A percentile compares a stretch with the other conserved stretches of the same genome.
Conservation (phyloP, 108 stramenopile species). For the Cyclostephanos tholiformis region DNA sequence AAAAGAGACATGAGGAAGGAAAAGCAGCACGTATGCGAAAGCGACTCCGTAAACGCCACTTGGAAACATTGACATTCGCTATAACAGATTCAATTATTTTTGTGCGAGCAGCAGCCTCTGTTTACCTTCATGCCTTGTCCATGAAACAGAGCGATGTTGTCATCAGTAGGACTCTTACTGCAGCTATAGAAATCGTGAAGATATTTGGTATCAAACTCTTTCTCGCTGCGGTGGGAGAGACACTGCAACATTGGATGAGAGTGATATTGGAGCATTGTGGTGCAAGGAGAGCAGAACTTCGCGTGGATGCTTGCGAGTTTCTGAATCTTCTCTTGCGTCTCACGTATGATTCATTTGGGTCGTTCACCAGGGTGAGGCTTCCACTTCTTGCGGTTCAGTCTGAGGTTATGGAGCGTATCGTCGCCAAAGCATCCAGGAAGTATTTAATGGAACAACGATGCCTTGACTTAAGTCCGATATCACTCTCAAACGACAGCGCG, state of each 20-base stretch:
- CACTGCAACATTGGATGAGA: constrained; percentile 90
- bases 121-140: constrained; percentile 79
- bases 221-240: constrained; percentile 82
- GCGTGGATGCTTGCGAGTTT: constrained; percentile 83
- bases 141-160: constrained; percentile 78
- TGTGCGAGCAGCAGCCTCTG: constrained; percentile 80
- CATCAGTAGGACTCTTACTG: constrained; percentile 66
- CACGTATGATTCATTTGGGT: constrained; percentile 86
- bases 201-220: constrained; percentile 89
- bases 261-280: constrained; percentile 86
- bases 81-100: constrained; percentile 74
- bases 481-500: constrained; percentile 75
- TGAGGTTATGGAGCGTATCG: constrained; percentile 89
- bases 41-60: constrained; percentile 11
- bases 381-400: constrained; percentile 85
- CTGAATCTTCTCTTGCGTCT: constrained; percentile 81
- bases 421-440: constrained; percentile 74
- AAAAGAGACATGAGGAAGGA: constrained; percentile 20
- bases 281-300: constrained; percentile 77
- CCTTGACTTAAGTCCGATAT: constrained; percentile 49
- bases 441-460: constrained; percentile 73
- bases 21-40: constrained; percentile 13
- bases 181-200: constrained; percentile 79
- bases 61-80: constrained; percentile 48
- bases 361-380: constrained; percentile 77